A percentile compares a stretch with the other conserved stretches of the same genome.
Conservation (phyloP, 2,329 filamentous ascomycete genomes). For the Arachnopeziza araneosa region DNA sequence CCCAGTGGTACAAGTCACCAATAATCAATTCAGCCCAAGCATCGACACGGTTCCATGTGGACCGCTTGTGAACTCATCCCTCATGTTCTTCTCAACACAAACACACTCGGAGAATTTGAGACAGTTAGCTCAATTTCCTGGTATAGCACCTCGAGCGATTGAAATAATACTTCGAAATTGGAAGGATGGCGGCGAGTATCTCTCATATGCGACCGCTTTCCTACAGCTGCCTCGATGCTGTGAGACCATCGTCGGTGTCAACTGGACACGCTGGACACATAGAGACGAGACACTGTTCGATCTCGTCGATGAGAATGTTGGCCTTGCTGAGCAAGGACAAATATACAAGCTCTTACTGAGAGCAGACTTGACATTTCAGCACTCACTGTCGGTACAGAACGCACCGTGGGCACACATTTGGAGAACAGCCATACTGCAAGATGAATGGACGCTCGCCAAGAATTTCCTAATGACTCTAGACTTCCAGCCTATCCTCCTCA, state of each 20-base stretch:
- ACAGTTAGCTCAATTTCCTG: conserved; percentile 2
- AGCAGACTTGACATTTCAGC: conserved; percentile 7
- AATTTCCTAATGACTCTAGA: not conserved
- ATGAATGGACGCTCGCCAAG: conserved; percentile 5
- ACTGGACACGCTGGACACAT: conserved; percentile 8
- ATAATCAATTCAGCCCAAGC: not conserved
- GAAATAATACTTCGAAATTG: conserved; percentile 14
- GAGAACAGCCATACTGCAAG: conserved; percentile 1
- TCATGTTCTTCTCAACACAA: conserved; percentile 12
- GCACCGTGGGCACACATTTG: conserved; percentile 5
- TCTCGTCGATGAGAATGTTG: conserved; percentile 6
- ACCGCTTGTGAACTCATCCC: conserved; percentile 12
- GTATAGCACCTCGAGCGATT: conserved; percentile 6
- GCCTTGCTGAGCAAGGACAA: conserved; percentile 3
- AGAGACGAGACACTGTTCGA: conserved; percentile 11
- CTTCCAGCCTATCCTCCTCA: not conserved
- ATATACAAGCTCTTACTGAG: conserved; percentile 5
- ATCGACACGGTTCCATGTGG: not conserved
- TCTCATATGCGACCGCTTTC: conserved; percentile 2
- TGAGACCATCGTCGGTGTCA: conserved; percentile 1
- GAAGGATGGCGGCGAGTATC: conserved; percentile 9
- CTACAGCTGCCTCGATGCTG: conserved; percentile 2
- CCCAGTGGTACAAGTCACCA: not conserved
- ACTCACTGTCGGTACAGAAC: not conserved
- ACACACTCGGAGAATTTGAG: conserved; percentile 6